Percentiles rank a stretch among this genome's conserved stretches.
Conservation (phyloP, 768 basidiomycete genomes). For the Hygrophorus russula region DNA sequence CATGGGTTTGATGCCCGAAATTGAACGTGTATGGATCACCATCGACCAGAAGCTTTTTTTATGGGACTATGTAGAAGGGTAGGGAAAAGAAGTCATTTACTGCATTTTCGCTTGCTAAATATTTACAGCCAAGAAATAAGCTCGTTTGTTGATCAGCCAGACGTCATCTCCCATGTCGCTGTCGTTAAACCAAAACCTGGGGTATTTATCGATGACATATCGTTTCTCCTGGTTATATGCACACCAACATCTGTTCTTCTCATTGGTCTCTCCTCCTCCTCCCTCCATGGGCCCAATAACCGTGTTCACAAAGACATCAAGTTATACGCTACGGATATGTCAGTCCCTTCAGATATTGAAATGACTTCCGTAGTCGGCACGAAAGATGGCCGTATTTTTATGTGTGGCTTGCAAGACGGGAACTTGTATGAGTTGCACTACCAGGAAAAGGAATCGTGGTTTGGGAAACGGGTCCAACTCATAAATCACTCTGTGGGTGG, state of each 20-base stretch:
- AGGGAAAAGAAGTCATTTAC: slow-evolving; percentile 23
- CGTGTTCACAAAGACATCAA: slow-evolving; percentile 60
- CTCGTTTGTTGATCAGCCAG: slow-evolving; percentile 85
- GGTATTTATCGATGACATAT: slow-evolving; percentile 91
- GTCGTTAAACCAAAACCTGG: slow-evolving; percentile 77
- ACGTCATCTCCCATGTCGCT: slow-evolving; percentile 82
- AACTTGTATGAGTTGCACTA: slow-evolving; percentile 89
- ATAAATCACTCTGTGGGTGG: slow-evolving; percentile 80
- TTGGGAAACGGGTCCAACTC: slow-evolving; percentile 75
- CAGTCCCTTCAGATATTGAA: slow-evolving; percentile 65
- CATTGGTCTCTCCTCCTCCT: slow-evolving; percentile 62
- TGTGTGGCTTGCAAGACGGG: slow-evolving; percentile 78
- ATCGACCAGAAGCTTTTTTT: slow-evolving; percentile 90
- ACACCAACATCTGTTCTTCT: slow-evolving; percentile 77
- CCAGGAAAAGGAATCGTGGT: slow-evolving; percentile 86
- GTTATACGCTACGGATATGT: slow-evolving; percentile 84
- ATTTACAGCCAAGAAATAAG: slow-evolving; percentile 69
- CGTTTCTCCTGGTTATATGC: slow-evolving; percentile 79
- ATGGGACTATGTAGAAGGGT: slow-evolving; percentile 97
- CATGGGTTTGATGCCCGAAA: slow-evolving; percentile 87
- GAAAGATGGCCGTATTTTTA: slow-evolving; percentile 78
- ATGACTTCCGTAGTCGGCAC: slow-evolving; percentile 82
- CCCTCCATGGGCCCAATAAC: slow-evolving; percentile 29
- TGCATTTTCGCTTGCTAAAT: not conserved
- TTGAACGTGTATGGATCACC: slow-evolving; percentile 92